Evolutionary conservation across 352 stramenopile genomes (phyloP), one percentile per base, ranked within the genome.

Genomic region (Globisporangium ultimum): DNA sequence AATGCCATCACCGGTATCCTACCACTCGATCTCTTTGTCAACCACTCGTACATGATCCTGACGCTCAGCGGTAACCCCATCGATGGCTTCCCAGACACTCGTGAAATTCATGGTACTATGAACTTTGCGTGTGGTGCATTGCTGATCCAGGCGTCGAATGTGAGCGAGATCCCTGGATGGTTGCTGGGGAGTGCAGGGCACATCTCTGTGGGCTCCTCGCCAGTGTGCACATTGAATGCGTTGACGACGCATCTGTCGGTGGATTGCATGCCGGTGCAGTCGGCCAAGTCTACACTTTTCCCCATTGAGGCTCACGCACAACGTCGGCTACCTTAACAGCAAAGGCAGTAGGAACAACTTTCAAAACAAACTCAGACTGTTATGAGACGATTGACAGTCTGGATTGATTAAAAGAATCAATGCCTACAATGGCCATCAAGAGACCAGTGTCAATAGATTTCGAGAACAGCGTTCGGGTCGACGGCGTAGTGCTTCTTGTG

Each of bases 401-500:
- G 28, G 28, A 11, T 36, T 36, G 28, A 36, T 36, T 36, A 36
- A 6, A 36, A 36, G 28, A 36, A 36, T 2, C 28, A 36, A 10
- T 36, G 28, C 7, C 28, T 36, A 36, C 28, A 5, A 0, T 36
- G 28, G 24, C 9, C 28, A 36, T 36, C 28, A 36, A 45, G 40
- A 2, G 13, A 15, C 6, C 40, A 8, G 3, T 45, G 8, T 56
- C 68, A 91, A 47, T 71, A 79, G 14, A 91, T 42, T 43, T 89
- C 80, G 18, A 93, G 66, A 3, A 53, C 58, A 1, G 63, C 71
- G 12, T 80, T 58, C 8, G 81, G 78, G 46, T 97, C 72, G 13
- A 70, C 53, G 10, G 84, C 88, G 59, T 94, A 96, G 20, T 86
- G 71, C 24, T 61, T 61, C 45, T 94, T 95, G 79, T 97, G 75